A percentile compares a stretch with the other conserved stretches of the same genome.
Conservation (phyloP, 2,329 filamentous ascomycete genomes). For the Epichloe aotearoae region DNA sequence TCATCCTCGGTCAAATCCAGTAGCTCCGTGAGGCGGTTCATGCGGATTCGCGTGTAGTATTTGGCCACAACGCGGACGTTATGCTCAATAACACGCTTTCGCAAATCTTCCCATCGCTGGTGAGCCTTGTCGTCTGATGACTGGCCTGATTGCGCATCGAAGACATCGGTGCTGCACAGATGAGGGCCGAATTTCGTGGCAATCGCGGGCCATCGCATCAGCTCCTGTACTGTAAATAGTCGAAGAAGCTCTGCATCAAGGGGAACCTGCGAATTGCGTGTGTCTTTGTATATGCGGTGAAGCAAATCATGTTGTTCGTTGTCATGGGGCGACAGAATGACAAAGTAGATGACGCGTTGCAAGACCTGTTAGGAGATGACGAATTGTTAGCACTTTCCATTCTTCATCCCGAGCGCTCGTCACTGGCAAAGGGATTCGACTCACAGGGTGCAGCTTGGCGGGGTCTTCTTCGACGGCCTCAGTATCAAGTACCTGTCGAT, state of each 20-base stretch:
- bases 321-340: conserved; percentile 91
- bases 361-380: conserved; percentile 49
- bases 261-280: conserved; percentile 64
- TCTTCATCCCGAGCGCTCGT: background rate
- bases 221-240: conserved; percentile 85
- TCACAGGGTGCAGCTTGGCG: conserved; percentile 70
- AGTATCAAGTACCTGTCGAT: conserved; percentile 90
- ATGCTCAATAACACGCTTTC: conserved; percentile 98
- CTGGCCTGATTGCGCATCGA: conserved; percentile 52
- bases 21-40: conserved; percentile 77
- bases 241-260: conserved; percentile 79
- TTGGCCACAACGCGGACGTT: conserved; percentile 96
- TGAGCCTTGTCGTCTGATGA: conserved; percentile 67
- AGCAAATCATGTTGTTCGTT: conserved; percentile 97
- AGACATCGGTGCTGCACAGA: conserved; percentile 80
- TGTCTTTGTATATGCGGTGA: conserved; percentile 79
- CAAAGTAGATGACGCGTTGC: conserved; percentile 93
- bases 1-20: conserved; percentile 89
- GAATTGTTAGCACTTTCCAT: background rate
- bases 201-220: conserved; percentile 97
- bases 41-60: conserved; percentile 96
- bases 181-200: conserved; percentile 79
- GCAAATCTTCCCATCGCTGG: conserved; percentile 83
- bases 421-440: conserved; percentile 14
- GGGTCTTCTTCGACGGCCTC: conserved; percentile 88